Evolutionary conservation across 2,329 filamentous ascomycete genomes (phyloP), one percentile per base, ranked within the genome.

Genomic region (Fusarium sublunatum): DNA sequence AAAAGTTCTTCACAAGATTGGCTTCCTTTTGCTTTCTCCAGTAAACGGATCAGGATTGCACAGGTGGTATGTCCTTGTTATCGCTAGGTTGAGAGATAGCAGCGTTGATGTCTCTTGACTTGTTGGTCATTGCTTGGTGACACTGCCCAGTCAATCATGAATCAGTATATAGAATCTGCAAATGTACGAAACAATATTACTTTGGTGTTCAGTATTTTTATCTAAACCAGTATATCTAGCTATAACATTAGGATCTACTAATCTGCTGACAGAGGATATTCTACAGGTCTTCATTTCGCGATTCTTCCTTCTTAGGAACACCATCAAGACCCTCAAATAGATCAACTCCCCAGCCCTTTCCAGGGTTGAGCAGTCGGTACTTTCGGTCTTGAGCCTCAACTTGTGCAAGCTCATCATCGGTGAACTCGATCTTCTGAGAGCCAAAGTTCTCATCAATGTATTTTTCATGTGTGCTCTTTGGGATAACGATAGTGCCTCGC

Each of bases 301-400:
- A 26, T 3, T 34, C 31, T 1, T 50, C 44, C 15, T 63, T 69
- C 15, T 62, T 67, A 3, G 70, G 68, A 5, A 76, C 75, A 11
- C 75, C 76, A 55, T 80, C 78, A 12, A 80, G 50, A 9, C 78
- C 78, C 4, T 72, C 70, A 45, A 80, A 79, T 6, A 80, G 40
- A 34, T 74, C 68, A 6, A 78, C 66, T 0, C 78, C 77, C 79
- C 79, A 81, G 3, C 52, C 46, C 53, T 70, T 70, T 1, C 74
- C 72, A 0, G 79, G 79, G 54, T 79, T 72, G 15, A 73, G 77
- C 45, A 79, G 70, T 7, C 78, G 71, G 9, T 68, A 56, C 66
- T 74, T 78, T 59, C 63, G 66, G 26, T 71, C 69, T 35, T 58
- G 61, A 42, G 60, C 53, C 0, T 63, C 49, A 56, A 79, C 73